Percentiles rank a stretch among this genome's conserved stretches.
phyloP scores from a whole-genome alignment of 2,329 filamentous ascomycete genomes.

The Cytospora leucostoma region DNA sequence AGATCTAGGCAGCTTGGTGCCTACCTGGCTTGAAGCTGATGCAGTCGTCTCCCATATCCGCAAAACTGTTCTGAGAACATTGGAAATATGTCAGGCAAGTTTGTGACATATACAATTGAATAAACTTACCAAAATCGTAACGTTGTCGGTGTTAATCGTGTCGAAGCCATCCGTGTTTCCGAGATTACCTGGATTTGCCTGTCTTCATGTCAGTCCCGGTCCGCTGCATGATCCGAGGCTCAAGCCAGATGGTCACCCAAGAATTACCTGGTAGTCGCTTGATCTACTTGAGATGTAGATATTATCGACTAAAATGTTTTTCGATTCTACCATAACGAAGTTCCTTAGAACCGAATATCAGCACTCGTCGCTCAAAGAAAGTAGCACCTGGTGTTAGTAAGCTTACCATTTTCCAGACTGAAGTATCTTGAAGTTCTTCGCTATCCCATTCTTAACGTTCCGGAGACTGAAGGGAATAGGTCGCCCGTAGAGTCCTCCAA shows the following conservation, averaged over 20 bases:
- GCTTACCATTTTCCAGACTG: slow-evolving; percentile 19
- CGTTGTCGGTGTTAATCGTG: slow-evolving; percentile 11
- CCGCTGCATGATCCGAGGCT: neutral
- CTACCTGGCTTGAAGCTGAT: slow-evolving; percentile 16
- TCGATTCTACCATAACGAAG: slow-evolving; percentile 19
- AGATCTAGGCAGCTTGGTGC: neutral
- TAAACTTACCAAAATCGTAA: slow-evolving; percentile 7
- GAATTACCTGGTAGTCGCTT: slow-evolving; percentile 13
- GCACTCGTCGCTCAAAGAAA: neutral
- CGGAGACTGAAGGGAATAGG: slow-evolving; percentile 17
- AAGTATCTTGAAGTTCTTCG: slow-evolving; percentile 17
- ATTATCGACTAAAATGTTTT: slow-evolving; percentile 6
- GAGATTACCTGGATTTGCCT: slow-evolving; percentile 20
- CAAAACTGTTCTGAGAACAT: slow-evolving; percentile 1
- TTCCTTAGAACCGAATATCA: neutral
- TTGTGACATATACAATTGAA: neutral
- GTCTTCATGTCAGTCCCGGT: neutral
- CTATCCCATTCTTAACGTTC: slow-evolving; percentile 13
- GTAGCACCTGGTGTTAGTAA: neutral
- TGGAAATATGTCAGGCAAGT: neutral
- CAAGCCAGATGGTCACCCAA: too few relatives aligned
- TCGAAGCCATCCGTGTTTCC: slow-evolving; percentile 18
- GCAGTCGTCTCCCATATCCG: slow-evolving; percentile 13
- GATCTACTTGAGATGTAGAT: slow-evolving; percentile 17
- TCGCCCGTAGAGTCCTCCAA: slow-evolving; percentile 18